Percentiles rank a stretch among this genome's conserved stretches.
These are phyloP conservation scores for Acidiella bohemica DNA, from an alignment of 495 filamentous ascomycete species.

Conservation along the genomic window DNA sequence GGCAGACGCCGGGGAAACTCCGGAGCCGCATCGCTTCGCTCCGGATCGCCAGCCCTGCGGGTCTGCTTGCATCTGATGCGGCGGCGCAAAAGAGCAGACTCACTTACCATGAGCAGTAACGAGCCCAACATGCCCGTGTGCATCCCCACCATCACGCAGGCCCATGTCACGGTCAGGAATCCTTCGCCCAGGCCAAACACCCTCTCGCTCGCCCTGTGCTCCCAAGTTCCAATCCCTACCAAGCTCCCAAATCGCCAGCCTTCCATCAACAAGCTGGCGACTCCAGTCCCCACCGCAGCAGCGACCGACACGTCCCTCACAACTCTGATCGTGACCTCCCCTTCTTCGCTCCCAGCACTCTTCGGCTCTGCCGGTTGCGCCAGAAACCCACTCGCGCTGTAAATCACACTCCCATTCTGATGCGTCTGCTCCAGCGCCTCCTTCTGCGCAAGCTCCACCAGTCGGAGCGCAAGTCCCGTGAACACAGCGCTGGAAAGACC, in stretches of 20 bases:
- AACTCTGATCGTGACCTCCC: neutral
- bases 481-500: constrained; percentile 12
- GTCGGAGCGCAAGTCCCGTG: constrained; percentile 4
- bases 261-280: constrained; percentile 20
- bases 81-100: neutral
- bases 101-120: constrained; percentile 15
- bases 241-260: constrained; percentile 17
- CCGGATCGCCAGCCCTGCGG: neutral
- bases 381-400: constrained; percentile 14
- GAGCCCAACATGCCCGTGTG: constrained; percentile 2
- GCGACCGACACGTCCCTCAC: constrained; percentile 8
- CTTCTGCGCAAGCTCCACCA: constrained; percentile 6
- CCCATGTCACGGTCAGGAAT: constrained; percentile 3
- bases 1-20: too few species aligned
- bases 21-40: neutral
- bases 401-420: constrained; percentile 5
- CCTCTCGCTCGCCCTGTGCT: neutral
- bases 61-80: neutral
- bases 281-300: constrained; percentile 12
- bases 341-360: neutral
- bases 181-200: constrained; percentile 6
- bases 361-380: constrained; percentile 12
- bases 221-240: constrained; percentile 1
- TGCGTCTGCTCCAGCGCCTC: neutral
- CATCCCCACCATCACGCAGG: constrained; percentile 2